Evolutionary conservation across 2,329 filamentous ascomycete species (phyloP), one percentile per base, ranked within the genome.

Genomic region (Bipolaris cookei): DNA sequence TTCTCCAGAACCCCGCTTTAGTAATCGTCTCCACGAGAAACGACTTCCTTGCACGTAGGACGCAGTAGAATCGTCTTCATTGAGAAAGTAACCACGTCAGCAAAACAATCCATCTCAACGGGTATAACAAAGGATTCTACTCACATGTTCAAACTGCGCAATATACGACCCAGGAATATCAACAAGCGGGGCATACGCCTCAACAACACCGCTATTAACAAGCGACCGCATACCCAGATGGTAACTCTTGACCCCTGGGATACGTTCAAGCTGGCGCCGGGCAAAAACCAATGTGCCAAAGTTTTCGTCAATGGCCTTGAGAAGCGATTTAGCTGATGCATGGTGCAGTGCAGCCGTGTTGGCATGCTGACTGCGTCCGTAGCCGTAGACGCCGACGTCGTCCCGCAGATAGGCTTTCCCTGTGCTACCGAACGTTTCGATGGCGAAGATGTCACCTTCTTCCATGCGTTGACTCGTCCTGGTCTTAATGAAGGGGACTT

Each of bases 391-490:
- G 20, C 84, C 75, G 74, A 91, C 88, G 75, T 96, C 91, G 71
- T 97, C 92, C 64, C 86, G 82, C 54, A 96, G 89, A 68, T 89
- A 89, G 63, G 91, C 93, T 72, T 91, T 92, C 58, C 93, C 93
- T 18, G 93, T 97, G 75, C 89, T 96, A 61, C 93, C 93, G 74
- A 97, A 97, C 0, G 93, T 97, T 80, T 97, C 93, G 68, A 97
- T 97, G 58, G 94, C 93, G 76, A 96, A 97, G 25, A 92, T 86
- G 70, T 97, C 93, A 39, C 92, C 92, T 79, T 97, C 93, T 80
- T 97, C 94, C 94, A 97, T 97, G 82, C 96, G 96, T 55, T 91
- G 95, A 71, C 87, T 86, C 69, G 96, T 91, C 61, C 85, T 84
- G 59, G 86, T 88, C 81, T 96, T 96, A 62, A 97, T 90, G 67